Conservation (phyloP, 257 asterid species). For the Anisodus acutangulus region DNA sequence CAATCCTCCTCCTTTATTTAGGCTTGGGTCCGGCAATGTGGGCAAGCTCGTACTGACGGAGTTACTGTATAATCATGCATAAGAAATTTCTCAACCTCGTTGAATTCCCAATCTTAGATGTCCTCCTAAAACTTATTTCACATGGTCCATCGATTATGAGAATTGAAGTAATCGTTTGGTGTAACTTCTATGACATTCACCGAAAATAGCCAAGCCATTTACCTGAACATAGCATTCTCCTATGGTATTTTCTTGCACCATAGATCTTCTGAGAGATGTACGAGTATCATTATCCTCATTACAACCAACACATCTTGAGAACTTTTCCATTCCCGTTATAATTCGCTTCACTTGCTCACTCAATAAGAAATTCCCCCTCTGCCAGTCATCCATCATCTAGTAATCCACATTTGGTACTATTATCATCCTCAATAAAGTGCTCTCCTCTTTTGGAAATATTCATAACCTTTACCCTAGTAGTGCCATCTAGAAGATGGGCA, state of each 20-base stretch:
- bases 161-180: not conserved
- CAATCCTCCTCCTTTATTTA: not conserved
- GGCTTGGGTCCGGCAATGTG: not conserved
- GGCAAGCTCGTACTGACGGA: not conserved
- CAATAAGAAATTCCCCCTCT: not conserved
- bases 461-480: not conserved
- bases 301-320: not conserved
- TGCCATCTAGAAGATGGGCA: not conserved
- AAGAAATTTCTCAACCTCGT: not conserved
- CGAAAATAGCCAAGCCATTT: constrained; percentile 14
- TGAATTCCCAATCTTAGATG: not conserved
- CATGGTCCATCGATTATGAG: not conserved
- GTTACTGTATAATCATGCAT: not conserved
- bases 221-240: not conserved
- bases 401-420: constrained; percentile 17
- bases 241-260: not conserved
- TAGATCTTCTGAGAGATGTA: not conserved
- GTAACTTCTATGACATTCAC: constrained; percentile 15
- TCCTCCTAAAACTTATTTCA: not conserved
- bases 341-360: not conserved
- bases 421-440: not conserved
- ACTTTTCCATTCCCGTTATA: constrained; percentile 10
- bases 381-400: constrained; percentile 19
- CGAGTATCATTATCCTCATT: constrained; percentile 5
- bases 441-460: not conserved